These are phyloP conservation scores for Zalerion maritima DNA, from an alignment of 495 filamentous ascomycete genomes.

Conservation along the genomic window DNA sequence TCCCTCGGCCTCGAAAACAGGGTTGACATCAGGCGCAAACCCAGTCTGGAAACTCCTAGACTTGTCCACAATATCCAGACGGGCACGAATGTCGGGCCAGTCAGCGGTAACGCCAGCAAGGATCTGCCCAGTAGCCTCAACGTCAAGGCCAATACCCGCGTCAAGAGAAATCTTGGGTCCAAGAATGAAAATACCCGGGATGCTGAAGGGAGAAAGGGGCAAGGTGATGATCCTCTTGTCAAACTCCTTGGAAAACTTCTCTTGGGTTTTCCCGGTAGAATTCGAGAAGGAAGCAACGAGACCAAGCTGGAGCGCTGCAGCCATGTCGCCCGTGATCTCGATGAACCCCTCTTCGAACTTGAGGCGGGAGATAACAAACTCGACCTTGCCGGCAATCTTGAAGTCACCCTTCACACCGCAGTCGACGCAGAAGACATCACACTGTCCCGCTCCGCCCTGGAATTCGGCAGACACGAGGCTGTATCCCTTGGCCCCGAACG, in stretches of 20 bases:
- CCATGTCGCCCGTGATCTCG: neutral
- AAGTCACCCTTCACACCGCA: constrained; percentile 1
- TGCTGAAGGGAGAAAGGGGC: neutral
- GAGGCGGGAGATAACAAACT: constrained; percentile 1
- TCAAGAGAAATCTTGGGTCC: constrained; percentile 1
- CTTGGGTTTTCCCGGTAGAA: neutral
- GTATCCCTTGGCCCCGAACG: constrained; percentile 1
- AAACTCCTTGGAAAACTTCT: neutral
- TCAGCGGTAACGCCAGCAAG: neutral
- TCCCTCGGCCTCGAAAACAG: neutral
- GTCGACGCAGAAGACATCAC: constrained; percentile 1
- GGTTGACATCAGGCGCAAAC: constrained; percentile 1
- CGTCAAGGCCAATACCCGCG: neutral
- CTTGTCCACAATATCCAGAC: neutral
- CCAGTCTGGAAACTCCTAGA: neutral
- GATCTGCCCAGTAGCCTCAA: neutral
- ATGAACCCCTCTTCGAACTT: constrained; percentile 1
- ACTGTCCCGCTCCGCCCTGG: neutral
- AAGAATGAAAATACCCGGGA: constrained; percentile 1
- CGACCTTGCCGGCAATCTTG: constrained; percentile 1
- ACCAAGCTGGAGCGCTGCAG: constrained; percentile 1
- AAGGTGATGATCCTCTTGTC: neutral
- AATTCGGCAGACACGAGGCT: neutral
- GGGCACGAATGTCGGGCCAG: neutral
- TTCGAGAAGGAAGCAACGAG: neutral